Base-by-base conservation (phyloP, 2,329 filamentous ascomycete genomes). In the Colletotrichum siamense region DNA sequence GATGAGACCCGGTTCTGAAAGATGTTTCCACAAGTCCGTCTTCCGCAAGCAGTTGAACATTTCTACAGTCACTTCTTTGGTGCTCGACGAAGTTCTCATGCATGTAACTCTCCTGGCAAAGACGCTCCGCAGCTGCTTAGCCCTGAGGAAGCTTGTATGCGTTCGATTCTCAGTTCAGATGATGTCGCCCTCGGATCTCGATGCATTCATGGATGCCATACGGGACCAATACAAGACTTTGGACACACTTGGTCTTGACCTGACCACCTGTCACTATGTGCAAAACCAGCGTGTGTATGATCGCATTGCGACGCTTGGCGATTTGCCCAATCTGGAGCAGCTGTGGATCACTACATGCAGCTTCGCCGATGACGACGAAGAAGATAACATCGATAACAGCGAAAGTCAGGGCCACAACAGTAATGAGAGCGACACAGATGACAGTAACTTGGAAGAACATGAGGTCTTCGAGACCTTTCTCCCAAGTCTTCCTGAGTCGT, bases 51-150 rank as follows among this genome's bases (percentile, higher is more conserved):
- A n/a, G 5, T 7, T 44, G 5, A 12, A 44, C 5, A 3, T 44
- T 44, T 44, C 39, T 44, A 44, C 39, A 1, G 18, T n/a, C 39
- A n/a, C 9, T 44, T 44, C 39, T 44, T 44, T 44, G 9, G 39
- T 44, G 18, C 39, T 44, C 18, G 39, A n/a, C 39, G 0, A 44
- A 10, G 9, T 44, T 44, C 5, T 2, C 9, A n/a, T 44, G 9
- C 0, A n/a, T 9, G 0, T 44, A 12, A 0, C 5, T 44, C 0
- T n/a, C 9, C 39, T 44, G 9, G 5, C 2, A 6, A 44, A n/a
- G 10, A 1, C 44, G n/a, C 1, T 22, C 1, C 44, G 44, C n/a
- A 13, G 3, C 44, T 52, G 44, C 0, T 3, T 12, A 12, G n/a
- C 44, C 10, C 10, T 22, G 44, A 52, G n/a, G 1, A 52, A 52